Percentiles rank a stretch among this genome's conserved stretches.
phyloP scores from a whole-genome alignment of 306 rosid species.

The Rosa persica region DNA sequence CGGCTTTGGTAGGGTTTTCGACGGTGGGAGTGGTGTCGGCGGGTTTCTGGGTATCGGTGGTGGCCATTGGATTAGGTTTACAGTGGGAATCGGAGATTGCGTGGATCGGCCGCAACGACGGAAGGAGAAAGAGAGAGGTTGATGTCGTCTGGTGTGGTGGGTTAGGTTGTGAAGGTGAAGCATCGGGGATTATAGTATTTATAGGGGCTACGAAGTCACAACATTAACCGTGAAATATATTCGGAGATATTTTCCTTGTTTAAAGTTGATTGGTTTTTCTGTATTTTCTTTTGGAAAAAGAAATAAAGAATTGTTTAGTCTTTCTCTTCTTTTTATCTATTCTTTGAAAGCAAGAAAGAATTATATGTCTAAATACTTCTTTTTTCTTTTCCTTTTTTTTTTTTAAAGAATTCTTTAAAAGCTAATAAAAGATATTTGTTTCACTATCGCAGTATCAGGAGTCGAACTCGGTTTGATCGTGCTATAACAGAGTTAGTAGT shows the following conservation, averaged over 20 bases:
- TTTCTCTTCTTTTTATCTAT: too few relatives aligned
- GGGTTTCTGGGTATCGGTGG: slow-evolving; percentile 43
- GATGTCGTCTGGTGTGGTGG: not conserved
- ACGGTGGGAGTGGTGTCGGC: slow-evolving; percentile 30
- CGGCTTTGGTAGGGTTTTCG: slow-evolving; percentile 63
- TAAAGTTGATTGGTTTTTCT: not conserved
- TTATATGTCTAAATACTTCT: too few relatives aligned
- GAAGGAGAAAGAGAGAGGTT: not conserved
- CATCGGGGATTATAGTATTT: not conserved
- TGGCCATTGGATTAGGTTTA: slow-evolving; percentile 47
- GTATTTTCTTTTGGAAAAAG: not conserved
- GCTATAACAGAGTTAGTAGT: too few relatives aligned
- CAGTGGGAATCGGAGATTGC: slow-evolving; percentile 28
- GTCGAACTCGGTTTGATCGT: too few relatives aligned
- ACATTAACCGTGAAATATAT: not conserved
- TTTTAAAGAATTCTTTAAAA: too few relatives aligned
- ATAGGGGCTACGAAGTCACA: not conserved
- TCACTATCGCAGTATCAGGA: too few relatives aligned
- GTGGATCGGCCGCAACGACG: slow-evolving; percentile 14
- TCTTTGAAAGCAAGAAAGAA: too few relatives aligned
- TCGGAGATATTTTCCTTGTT: not conserved
- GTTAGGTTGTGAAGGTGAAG: not conserved
- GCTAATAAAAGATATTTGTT: too few relatives aligned
- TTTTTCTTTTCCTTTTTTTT: too few relatives aligned
- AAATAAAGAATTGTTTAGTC: too few relatives aligned